Evolutionary conservation across 331 rosid genomes (phyloP).

Genomic region (Phaseolus coccineus): DNA sequence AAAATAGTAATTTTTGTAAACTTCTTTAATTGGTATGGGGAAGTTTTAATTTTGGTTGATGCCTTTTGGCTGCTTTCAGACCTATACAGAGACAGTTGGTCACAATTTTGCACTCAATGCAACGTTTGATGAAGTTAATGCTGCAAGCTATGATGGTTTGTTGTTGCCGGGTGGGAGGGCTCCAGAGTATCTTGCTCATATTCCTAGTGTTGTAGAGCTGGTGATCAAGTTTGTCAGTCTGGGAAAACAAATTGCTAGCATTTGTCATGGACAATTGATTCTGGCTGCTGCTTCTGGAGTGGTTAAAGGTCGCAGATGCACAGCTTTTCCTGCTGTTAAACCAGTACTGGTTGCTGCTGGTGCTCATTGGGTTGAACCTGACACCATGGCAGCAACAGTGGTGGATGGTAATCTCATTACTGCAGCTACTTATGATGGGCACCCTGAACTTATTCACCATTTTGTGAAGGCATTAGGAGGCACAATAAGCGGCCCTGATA

Average conservation of each 20-base stretch:
- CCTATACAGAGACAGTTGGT: slow-evolving; percentile 64
- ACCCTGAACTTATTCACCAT: slow-evolving; percentile 63
- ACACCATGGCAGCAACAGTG: slow-evolving; percentile 55
- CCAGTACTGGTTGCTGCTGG: slow-evolving; percentile 77
- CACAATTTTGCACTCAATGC: slow-evolving; percentile 83
- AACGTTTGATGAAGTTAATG: slow-evolving; percentile 70
- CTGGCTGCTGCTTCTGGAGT: slow-evolving; percentile 88
- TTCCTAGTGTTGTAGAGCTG: slow-evolving; percentile 61
- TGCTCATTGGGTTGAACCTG: slow-evolving; percentile 93
- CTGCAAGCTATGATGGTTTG: slow-evolving; percentile 73
- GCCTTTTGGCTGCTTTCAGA: slow-evolving; percentile 48
- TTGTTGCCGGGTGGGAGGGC: slow-evolving; percentile 88
- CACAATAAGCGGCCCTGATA: slow-evolving; percentile 63
- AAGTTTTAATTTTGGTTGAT: background rate
- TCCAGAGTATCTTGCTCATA: slow-evolving; percentile 84
- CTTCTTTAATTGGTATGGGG: background rate
- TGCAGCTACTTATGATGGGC: slow-evolving; percentile 61
- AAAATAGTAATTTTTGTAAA: background rate
- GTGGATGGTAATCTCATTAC: slow-evolving; percentile 81
- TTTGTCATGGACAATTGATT: slow-evolving; percentile 87
- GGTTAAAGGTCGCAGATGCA: slow-evolving; percentile 70
- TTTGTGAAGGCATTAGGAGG: slow-evolving; percentile 88
- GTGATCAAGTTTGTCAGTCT: slow-evolving; percentile 59
- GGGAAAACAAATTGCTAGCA: slow-evolving; percentile 68
- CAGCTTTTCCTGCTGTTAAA: slow-evolving; percentile 59